phyloP scores from a whole-genome alignment of 1,284 basidiomycete genomes.

The Ceratobasidium theobromae region DNA sequence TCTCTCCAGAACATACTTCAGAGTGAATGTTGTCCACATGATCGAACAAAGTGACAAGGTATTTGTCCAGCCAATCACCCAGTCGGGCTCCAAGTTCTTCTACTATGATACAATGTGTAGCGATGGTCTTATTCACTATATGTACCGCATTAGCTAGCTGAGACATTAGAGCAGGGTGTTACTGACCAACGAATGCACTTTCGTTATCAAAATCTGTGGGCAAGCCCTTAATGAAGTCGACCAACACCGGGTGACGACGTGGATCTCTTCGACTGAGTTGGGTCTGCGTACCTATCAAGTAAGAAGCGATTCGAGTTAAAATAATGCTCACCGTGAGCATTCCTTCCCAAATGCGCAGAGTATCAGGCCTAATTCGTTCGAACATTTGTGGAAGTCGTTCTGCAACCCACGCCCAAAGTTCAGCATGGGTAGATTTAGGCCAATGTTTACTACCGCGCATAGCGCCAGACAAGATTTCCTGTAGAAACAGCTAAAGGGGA shows the following conservation, averaged over 20 bases:
- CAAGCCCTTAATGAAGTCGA: slow-evolving; percentile 78
- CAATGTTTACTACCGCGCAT: slow-evolving; percentile 86
- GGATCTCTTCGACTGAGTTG: slow-evolving; percentile 80
- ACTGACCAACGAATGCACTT: slow-evolving; percentile 72
- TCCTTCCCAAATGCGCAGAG: slow-evolving; percentile 70
- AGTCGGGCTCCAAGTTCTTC: slow-evolving; percentile 64
- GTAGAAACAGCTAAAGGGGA: not conserved
- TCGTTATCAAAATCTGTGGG: slow-evolving; percentile 79
- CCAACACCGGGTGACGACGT: slow-evolving; percentile 72
- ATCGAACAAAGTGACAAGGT: slow-evolving; percentile 69
- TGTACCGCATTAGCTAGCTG: slow-evolving; percentile 16
- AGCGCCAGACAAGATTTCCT: slow-evolving; percentile 11
- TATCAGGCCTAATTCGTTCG: slow-evolving; percentile 81
- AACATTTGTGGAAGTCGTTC: slow-evolving; percentile 72
- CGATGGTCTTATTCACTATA: slow-evolving; percentile 73
- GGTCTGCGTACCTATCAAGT: slow-evolving; percentile 48
- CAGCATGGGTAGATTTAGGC: slow-evolving; percentile 60
- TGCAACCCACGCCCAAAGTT: slow-evolving; percentile 81
- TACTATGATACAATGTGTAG: slow-evolving; percentile 59
- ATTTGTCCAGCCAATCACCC: slow-evolving; percentile 64
- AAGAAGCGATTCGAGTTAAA: slow-evolving; percentile 1
- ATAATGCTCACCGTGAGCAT: slow-evolving; percentile 56
- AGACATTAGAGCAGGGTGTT: not conserved
- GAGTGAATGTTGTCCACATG: slow-evolving; percentile 81
- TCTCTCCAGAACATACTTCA: slow-evolving; percentile 55